Conservation (phyloP, 2,329 filamentous ascomycete genomes). For the Monosporascus sp. region DNA sequence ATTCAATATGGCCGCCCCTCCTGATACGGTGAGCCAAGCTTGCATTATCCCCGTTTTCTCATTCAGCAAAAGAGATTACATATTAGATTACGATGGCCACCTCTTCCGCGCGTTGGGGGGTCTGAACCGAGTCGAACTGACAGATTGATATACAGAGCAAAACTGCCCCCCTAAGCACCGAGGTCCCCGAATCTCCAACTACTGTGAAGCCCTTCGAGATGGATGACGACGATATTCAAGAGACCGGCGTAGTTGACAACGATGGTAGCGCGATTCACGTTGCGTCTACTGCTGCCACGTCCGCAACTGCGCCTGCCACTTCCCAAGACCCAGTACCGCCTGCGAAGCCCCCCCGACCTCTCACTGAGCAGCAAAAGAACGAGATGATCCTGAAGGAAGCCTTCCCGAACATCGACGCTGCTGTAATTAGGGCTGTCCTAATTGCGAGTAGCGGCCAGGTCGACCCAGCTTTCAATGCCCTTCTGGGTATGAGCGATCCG, state of each 20-base stretch:
- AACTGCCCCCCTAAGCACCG: constrained; percentile 26
- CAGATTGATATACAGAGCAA: constrained; percentile 34
- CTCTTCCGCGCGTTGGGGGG: no score
- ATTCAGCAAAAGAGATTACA: no score
- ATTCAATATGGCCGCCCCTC: constrained; percentile 25
- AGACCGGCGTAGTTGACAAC: constrained; percentile 45
- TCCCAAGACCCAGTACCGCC: constrained; percentile 46
- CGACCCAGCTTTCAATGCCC: constrained; percentile 91
- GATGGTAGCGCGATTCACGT: constrained; percentile 26
- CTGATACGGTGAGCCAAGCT: constrained; percentile 23
- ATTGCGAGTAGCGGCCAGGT: constrained; percentile 80
- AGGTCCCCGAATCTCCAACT: constrained; percentile 58
- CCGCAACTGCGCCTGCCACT: constrained; percentile 32
- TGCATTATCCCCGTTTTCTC: no score
- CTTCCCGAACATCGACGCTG: constrained; percentile 75
- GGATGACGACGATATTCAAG: constrained; percentile 66
- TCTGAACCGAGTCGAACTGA: not conserved
- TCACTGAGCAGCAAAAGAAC: constrained; percentile 77
- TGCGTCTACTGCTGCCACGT: constrained; percentile 17
- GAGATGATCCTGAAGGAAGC: constrained; percentile 88
- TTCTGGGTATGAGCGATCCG: constrained; percentile 85
- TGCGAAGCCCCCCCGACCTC: constrained; percentile 77
- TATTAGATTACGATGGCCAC: no score
- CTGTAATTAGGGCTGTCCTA: constrained; percentile 83
- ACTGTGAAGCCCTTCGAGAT: constrained; percentile 60